phyloP scores from a whole-genome alignment of 495 filamentous ascomycete genomes.

The Tuber aestivum region DNA sequence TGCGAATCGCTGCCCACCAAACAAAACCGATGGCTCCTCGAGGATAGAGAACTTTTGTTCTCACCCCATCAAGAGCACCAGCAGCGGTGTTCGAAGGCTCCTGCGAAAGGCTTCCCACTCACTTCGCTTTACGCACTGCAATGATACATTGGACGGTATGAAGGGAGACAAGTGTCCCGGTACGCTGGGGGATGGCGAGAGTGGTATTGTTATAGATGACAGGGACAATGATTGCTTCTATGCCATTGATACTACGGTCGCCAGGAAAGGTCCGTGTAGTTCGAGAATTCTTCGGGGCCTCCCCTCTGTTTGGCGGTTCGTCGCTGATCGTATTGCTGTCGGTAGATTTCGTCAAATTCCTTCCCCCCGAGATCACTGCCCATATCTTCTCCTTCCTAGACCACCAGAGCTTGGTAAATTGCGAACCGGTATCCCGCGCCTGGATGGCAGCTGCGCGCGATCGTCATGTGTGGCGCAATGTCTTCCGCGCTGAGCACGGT shows the following conservation, averaged over 20 bases:
- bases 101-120: constrained; percentile 38
- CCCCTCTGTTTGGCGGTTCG: neutral
- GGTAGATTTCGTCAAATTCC: constrained; percentile 38
- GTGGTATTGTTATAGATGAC: constrained; percentile 41
- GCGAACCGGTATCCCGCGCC: constrained; percentile 38
- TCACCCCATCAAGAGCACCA: constrained; percentile 36
- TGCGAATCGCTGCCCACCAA: constrained; percentile 3
- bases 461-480: constrained; percentile 40
- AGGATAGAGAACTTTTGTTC: constrained; percentile 36
- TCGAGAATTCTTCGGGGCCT: constrained; percentile 2
- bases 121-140: constrained; percentile 26
- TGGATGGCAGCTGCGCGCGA: constrained; percentile 39
- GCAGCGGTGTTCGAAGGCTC: constrained; percentile 36
- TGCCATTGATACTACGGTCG: constrained; percentile 33
- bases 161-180: constrained; percentile 36
- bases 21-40: constrained; percentile 16
- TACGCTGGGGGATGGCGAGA: constrained; percentile 41
- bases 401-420: constrained; percentile 37
- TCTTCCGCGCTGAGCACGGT: constrained; percentile 38
- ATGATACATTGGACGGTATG: constrained; percentile 31
- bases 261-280: constrained; percentile 36
- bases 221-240: constrained; percentile 36
- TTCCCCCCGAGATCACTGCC: constrained; percentile 40
- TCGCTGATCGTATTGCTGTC: constrained; percentile 13
- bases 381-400: constrained; percentile 42